Evolutionary conservation across 2,329 filamentous ascomycete genomes (phyloP), one percentile per base, ranked within the genome.

Genomic region (Dactylella cylindrospora): DNA sequence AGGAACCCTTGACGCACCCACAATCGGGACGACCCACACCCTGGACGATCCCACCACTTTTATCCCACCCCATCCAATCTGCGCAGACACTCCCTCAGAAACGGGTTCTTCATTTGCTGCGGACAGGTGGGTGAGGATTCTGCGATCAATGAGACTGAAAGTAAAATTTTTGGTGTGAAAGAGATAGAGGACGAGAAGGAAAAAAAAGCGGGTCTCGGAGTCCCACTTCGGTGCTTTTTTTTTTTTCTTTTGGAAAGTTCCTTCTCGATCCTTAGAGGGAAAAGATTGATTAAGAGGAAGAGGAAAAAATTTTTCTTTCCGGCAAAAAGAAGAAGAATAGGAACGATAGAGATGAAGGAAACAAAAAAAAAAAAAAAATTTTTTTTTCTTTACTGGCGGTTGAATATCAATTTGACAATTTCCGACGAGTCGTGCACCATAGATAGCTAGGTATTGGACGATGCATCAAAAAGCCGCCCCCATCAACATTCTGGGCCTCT

Each of bases 371-470:
- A 40, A 23, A 39, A 23, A 32, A 19, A 40, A 40, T 25, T 25
- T 50, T 35, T 41, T 38, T 50, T 50, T 35, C 45, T 20, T 15
- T 52, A 25, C 38, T 49, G 47, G 43, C 51, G 57, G 57, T 43
- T 53, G 36, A 50, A 54, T 50, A 54, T 49, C 36, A 39, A 62
- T 54, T 62, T 61, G 38, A 54, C 57, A 54, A 62, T 62, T 62
- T 62, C 57, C 57, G 57, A 54, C 57, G 29, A 50, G 54, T 45
- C 44, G 38, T 62, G 43, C 57, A 49, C 57, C 36, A 62, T 62
- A 62, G 57, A 62, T 62, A 62, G 45, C 35, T 50, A 26, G 33
- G 39, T 39, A 25, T 36, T 35, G 41, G 47, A 29, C 20, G 26
- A 25, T 19, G 19, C 15, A 15, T 9, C 15, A 19, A 38, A 17